A percentile compares a stretch with the other conserved stretches of the same genome.
Evolutionary conservation across 305 asterid species (phyloP).

Genomic region (Fraxinus ornus): DNA sequence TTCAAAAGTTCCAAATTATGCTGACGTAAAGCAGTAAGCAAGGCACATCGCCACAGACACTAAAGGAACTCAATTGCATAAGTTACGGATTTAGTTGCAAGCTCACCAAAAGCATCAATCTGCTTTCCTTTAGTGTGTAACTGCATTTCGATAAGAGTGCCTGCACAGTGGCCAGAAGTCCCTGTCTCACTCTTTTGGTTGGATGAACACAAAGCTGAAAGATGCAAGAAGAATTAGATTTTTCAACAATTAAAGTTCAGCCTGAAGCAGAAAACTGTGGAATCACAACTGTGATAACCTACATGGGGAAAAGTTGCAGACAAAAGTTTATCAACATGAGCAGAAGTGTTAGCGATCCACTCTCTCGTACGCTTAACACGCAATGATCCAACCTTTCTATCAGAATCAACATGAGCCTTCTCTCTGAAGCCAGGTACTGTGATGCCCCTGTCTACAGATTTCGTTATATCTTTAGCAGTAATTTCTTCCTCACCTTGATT

Average conservation of each 20-base stretch:
- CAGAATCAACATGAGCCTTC: constrained; percentile 26
- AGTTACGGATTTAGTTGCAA: constrained; percentile 22
- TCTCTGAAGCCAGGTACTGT: constrained; percentile 31
- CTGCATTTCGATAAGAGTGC: constrained; percentile 64
- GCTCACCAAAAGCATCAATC: constrained; percentile 90
- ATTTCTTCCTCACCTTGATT: constrained; percentile 30
- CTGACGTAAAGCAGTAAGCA: background rate
- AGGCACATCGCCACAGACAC: constrained; percentile 11
- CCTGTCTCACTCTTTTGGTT: constrained; percentile 66
- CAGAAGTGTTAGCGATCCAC: constrained; percentile 66
- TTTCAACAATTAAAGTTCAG: constrained; percentile 4
- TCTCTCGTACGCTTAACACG: constrained; percentile 69
- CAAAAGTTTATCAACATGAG: constrained; percentile 70
- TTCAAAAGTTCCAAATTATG: background rate
- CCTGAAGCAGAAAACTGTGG: constrained; percentile 11
- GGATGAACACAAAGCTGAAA: constrained; percentile 84
- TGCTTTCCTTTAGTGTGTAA: constrained; percentile 69
- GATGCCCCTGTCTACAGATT: constrained; percentile 30
- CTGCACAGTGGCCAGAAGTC: constrained; percentile 61
- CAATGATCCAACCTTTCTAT: constrained; percentile 42
- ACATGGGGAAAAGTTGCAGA: constrained; percentile 89
- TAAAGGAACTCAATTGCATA: constrained; percentile 20
- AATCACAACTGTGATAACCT: constrained; percentile 35
- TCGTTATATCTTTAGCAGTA: constrained; percentile 30
- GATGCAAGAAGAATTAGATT: constrained; percentile 18